These are phyloP conservation scores for Sporothrix sp. DNA, from an alignment of 2,329 filamentous ascomycete genomes.

Conservation along the genomic window DNA sequence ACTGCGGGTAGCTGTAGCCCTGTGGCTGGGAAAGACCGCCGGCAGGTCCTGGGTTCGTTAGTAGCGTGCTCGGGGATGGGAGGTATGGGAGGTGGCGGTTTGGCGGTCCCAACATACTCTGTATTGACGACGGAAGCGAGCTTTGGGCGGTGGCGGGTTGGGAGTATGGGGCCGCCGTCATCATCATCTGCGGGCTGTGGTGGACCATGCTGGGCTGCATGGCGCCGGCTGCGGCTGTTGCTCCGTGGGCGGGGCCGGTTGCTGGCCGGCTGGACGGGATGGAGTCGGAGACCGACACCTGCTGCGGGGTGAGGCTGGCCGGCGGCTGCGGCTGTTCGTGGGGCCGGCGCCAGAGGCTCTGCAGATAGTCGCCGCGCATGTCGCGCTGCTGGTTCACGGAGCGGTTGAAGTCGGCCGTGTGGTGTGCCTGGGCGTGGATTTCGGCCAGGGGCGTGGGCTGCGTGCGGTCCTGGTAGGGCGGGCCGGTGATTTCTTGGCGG, in stretches of 20 bases:
- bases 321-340: slow-evolving; percentile 59
- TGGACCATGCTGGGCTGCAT: slow-evolving; percentile 48
- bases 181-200: slow-evolving; percentile 58
- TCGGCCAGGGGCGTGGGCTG: slow-evolving; percentile 67
- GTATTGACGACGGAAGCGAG: slow-evolving; percentile 57
- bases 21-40: slow-evolving; percentile 43
- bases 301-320: slow-evolving; percentile 39
- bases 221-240: slow-evolving; percentile 32
- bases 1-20: slow-evolving; percentile 53
- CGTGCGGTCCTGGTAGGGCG: slow-evolving; percentile 78
- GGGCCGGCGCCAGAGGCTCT: slow-evolving; percentile 71
- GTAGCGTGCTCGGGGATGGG: slow-evolving; percentile 37
- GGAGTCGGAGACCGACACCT: slow-evolving; percentile 35
- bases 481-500: slow-evolving; percentile 80
- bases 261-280: slow-evolving; percentile 36
- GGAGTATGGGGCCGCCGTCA: slow-evolving; percentile 56
- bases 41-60: slow-evolving; percentile 49
- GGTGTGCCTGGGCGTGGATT: slow-evolving; percentile 74
- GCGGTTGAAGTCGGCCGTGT: slow-evolving; percentile 87
- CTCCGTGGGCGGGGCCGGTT: slow-evolving; percentile 49
- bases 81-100: slow-evolving; percentile 55
- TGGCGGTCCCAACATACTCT: slow-evolving; percentile 43
- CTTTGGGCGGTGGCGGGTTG: slow-evolving; percentile 63
- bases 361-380: slow-evolving; percentile 68
- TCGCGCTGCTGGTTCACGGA: slow-evolving; percentile 69